phyloP scores from a whole-genome alignment of 108 stramenopile species.

The Discostella pseudostelligera region DNA sequence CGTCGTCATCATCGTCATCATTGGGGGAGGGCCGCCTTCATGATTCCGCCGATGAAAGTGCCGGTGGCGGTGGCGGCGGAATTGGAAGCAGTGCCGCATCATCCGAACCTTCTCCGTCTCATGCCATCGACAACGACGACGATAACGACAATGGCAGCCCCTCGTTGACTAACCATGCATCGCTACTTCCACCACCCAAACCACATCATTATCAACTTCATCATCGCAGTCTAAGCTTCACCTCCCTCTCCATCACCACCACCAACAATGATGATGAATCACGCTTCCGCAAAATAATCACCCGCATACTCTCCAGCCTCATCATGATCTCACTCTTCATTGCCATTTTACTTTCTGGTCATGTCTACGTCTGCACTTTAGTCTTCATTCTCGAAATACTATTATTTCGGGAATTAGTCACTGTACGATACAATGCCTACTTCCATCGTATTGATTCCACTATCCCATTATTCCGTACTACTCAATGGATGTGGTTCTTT shows the following conservation, averaged over 20 bases:
- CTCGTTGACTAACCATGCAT: background rate
- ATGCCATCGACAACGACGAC: too few species aligned
- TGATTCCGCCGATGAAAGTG: constrained; percentile 20
- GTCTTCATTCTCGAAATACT: constrained; percentile 71
- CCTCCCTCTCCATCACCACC: constrained; percentile 9
- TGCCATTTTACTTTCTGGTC: constrained; percentile 64
- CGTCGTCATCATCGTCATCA: background rate
- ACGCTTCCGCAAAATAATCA: constrained; percentile 47
- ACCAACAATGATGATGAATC: constrained; percentile 72
- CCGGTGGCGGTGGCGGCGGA: background rate
- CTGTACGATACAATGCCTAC: constrained; percentile 86
- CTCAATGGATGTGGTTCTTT: constrained; percentile 97
- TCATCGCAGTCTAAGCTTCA: background rate
- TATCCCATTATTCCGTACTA: constrained; percentile 96
- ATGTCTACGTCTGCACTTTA: constrained; percentile 80
- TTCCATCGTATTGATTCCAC: constrained; percentile 74
- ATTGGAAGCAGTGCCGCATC: too few species aligned
- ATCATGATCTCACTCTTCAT: constrained; percentile 62
- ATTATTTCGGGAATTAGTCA: constrained; percentile 94
- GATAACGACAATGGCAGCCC: background rate
- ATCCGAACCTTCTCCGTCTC: too few species aligned
- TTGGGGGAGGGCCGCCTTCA: background rate
- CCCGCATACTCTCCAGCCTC: constrained; percentile 50
- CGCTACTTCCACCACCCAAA: too few species aligned
- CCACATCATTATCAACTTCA: background rate